phyloP scores from a whole-genome alignment of 441 rosid genomes.

The Adansonia madagascariensis region DNA sequence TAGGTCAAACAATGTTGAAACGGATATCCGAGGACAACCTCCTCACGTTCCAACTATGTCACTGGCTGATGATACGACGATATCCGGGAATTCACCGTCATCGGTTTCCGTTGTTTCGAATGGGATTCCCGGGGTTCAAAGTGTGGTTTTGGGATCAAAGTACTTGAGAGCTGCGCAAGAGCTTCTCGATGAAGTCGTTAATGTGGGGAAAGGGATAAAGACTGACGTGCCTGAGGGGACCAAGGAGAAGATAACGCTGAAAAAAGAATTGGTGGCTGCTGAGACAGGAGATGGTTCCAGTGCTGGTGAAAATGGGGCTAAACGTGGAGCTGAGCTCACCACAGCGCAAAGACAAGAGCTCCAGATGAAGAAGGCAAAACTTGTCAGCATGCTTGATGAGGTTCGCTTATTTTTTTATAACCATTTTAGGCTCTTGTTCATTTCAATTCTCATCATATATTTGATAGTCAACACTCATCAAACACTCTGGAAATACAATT shows the following conservation, averaged over 20 bases:
- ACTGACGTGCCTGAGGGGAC: conserved; percentile 24
- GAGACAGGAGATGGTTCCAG: conserved; percentile 36
- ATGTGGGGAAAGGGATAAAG: conserved; percentile 43
- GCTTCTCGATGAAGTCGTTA: conserved; percentile 67
- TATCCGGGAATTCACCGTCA: conserved; percentile 40
- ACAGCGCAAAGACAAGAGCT: conserved; percentile 60
- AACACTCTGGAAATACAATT: neutral
- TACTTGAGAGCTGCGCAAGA: conserved; percentile 76
- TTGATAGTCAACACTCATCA: conserved; percentile 6
- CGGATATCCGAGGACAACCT: conserved; percentile 26
- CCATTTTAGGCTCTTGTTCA: neutral
- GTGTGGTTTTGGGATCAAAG: conserved; percentile 50
- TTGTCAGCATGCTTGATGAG: conserved; percentile 67
- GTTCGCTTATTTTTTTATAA: conserved; percentile 29
- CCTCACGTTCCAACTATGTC: conserved; percentile 29
- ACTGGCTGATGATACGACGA: conserved; percentile 28
- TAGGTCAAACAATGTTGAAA: conserved; percentile 25
- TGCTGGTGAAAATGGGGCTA: conserved; percentile 28
- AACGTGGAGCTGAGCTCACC: conserved; percentile 39
- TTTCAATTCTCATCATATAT: neutral
- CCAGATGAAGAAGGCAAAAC: conserved; percentile 65
- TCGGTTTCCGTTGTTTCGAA: conserved; percentile 47
- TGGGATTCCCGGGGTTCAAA: conserved; percentile 42
- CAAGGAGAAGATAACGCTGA: conserved; percentile 36
- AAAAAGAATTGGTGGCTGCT: conserved; percentile 33